These are phyloP conservation scores for Hypericum perforatum DNA, from an alignment of 345 rosid species.

Conservation along the genomic window DNA sequence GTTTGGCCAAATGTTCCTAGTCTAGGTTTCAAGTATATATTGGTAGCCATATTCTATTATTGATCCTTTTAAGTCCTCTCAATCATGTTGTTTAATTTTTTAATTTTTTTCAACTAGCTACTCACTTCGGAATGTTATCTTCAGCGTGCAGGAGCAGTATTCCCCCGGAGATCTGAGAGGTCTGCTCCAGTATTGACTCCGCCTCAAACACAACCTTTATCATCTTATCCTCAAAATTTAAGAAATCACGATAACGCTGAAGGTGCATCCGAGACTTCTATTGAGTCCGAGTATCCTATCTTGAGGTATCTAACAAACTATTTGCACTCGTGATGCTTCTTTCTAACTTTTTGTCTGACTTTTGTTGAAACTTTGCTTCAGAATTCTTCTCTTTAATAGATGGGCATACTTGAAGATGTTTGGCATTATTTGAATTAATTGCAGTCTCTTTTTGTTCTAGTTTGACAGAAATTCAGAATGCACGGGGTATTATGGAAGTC, in stretches of 20 bases:
- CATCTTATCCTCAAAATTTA: constrained; percentile 73
- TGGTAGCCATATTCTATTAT: too few relatives aligned
- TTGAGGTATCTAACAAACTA: constrained; percentile 43
- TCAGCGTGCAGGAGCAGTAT: constrained; percentile 98
- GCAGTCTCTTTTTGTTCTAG: constrained; percentile 37
- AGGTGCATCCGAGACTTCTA: constrained; percentile 60
- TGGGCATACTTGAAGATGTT: not conserved
- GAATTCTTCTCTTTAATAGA: not conserved
- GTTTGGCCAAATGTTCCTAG: too few relatives aligned
- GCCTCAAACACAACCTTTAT: constrained; percentile 82
- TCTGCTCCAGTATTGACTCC: constrained; percentile 92
- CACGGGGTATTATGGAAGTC: constrained; percentile 94
- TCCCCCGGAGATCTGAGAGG: constrained; percentile 86
- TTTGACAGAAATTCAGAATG: constrained; percentile 95
- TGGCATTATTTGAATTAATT: constrained; percentile 15
- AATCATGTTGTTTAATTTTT: too few relatives aligned
- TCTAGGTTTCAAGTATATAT: too few relatives aligned
- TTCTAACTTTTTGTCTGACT: not conserved
- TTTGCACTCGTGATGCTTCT: not conserved
- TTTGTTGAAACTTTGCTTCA: not conserved
- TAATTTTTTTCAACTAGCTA: constrained; percentile 8
- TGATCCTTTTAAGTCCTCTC: too few relatives aligned
- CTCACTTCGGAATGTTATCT: constrained; percentile 11
- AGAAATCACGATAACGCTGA: constrained; percentile 45
- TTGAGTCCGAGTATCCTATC: constrained; percentile 83